phyloP scores from a whole-genome alignment of 1,284 basidiomycete genomes.

The Cerioporus squamosus region DNA sequence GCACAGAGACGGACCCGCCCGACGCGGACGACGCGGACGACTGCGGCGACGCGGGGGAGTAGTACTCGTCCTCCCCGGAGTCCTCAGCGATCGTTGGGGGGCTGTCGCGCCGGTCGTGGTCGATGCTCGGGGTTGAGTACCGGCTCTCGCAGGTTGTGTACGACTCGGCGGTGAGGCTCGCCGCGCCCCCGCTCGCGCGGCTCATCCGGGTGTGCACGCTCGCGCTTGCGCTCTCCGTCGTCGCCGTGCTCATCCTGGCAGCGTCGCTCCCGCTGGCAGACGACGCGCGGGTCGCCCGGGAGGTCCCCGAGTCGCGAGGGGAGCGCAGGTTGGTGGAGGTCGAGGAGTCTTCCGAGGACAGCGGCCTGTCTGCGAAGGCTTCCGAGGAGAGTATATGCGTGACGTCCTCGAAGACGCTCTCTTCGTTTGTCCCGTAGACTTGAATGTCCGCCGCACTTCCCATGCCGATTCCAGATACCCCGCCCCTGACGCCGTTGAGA shows the following conservation, averaged over 20 bases:
- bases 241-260: not conserved
- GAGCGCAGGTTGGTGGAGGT: not conserved
- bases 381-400: conserved; percentile 32
- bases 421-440: conserved; percentile 15
- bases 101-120: conserved; percentile 11
- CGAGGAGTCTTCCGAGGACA: conserved; percentile 4
- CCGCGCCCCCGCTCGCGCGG: conserved; percentile 30
- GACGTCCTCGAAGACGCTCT: conserved; percentile 32
- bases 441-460: conserved; percentile 10
- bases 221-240: not conserved
- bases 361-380: conserved; percentile 14
- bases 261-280: not conserved
- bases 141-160: conserved; percentile 37
- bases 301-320: not conserved
- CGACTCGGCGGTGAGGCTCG: conserved; percentile 32
- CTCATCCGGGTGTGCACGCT: conserved; percentile 6
- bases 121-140: conserved; percentile 32
- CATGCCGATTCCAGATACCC: conserved; percentile 13
- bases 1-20: conserved; percentile 23
- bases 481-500: conserved; percentile 14
- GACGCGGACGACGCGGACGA: conserved; percentile 18
- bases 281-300: conserved; percentile 1
- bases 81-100: not conserved
- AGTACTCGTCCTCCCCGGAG: conserved; percentile 2
- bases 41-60: not conserved